Percentiles rank a stretch among this genome's conserved stretches.
Evolutionary conservation across 2,329 filamentous ascomycete genomes (phyloP).

Genomic region (Pestalotiopsis sp.): DNA sequence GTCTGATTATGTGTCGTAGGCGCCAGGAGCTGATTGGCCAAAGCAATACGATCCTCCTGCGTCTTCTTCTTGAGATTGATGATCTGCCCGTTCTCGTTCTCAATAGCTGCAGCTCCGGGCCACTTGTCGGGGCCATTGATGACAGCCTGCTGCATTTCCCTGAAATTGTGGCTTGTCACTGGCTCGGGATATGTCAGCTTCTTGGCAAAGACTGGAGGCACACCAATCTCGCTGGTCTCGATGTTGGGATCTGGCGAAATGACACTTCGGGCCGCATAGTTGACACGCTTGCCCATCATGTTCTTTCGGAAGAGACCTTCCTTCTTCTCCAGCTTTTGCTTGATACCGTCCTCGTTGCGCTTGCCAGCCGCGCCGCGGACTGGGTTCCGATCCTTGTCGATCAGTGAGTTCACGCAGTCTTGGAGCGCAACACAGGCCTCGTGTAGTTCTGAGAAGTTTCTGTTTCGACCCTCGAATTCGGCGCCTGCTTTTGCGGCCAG

Average conservation of each 20-base stretch:
- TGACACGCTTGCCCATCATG: conserved; percentile 99
- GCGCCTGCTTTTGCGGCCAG: conserved; percentile 42
- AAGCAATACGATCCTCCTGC: conserved; percentile 80
- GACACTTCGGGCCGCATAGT: conserved; percentile 95
- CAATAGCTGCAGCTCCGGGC: conserved; percentile 91
- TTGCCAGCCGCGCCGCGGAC: conserved; percentile 77
- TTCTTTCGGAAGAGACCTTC: conserved; percentile 98
- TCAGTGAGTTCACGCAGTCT: conserved; percentile 87
- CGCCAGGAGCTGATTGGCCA: conserved; percentile 91
- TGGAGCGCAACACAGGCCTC: conserved; percentile 84
- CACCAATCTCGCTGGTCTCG: conserved; percentile 97
- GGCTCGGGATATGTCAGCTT: conserved; percentile 97
- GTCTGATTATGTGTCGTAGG: conserved; percentile 76
- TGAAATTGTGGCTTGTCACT: conserved; percentile 95
- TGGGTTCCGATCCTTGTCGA: conserved; percentile 87
- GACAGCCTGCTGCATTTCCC: conserved; percentile 92
- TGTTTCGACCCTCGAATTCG: conserved; percentile 43
- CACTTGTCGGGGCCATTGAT: conserved; percentile 93
- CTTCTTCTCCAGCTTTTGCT: conserved; percentile 98
- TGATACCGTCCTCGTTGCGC: conserved; percentile 89
- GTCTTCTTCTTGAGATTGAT: conserved; percentile 87
- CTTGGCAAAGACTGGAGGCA: conserved; percentile 95
- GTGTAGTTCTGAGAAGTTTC: conserved; percentile 77
- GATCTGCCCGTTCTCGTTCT: conserved; percentile 93
- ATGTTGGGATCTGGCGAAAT: conserved; percentile 99